A percentile compares a stretch with the other conserved stretches of the same genome.
phyloP scores from a whole-genome alignment of 495 filamentous ascomycete species.

The Aspergillus nanangensis region DNA sequence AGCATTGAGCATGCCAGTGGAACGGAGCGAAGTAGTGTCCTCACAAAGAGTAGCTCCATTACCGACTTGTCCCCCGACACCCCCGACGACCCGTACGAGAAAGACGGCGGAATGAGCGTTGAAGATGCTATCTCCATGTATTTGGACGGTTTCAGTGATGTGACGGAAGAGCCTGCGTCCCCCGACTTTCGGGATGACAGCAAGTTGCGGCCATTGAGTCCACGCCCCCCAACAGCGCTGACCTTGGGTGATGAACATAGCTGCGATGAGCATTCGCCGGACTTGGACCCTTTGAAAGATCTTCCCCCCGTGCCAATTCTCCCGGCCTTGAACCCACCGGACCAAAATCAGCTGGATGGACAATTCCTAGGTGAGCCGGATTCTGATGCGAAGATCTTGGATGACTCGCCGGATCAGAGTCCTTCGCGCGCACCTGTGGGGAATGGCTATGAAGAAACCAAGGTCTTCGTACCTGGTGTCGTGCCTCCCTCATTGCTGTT shows the following conservation, averaged over 20 bases:
- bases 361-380: slow-evolving; percentile 5
- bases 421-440: slow-evolving; percentile 12
- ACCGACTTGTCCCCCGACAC: slow-evolving; percentile 59
- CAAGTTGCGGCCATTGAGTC: slow-evolving; percentile 29
- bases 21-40: slow-evolving; percentile 77
- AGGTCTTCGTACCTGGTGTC: slow-evolving; percentile 37
- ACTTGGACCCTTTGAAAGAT: slow-evolving; percentile 18
- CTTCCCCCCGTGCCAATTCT: slow-evolving; percentile 24
- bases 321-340: slow-evolving; percentile 15
- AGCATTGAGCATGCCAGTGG: slow-evolving; percentile 63
- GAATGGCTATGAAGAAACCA: slow-evolving; percentile 30
- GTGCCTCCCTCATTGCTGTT: slow-evolving; percentile 32
- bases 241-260: slow-evolving; percentile 20
- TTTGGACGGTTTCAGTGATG: slow-evolving; percentile 71
- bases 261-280: slow-evolving; percentile 14
- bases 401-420: slow-evolving; percentile 19
- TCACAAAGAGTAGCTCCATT: slow-evolving; percentile 74
- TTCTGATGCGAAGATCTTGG: slow-evolving; percentile 3
- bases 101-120: slow-evolving; percentile 73
- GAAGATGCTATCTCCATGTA: slow-evolving; percentile 96
- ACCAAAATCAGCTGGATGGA: slow-evolving; percentile 11
- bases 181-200: slow-evolving; percentile 25
- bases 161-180: slow-evolving; percentile 39
- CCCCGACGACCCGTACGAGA: slow-evolving; percentile 47
- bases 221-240: slow-evolving; percentile 26